Base-by-base conservation (phyloP, 129 eudicot species). In the Saussurea involucrata region DNA sequence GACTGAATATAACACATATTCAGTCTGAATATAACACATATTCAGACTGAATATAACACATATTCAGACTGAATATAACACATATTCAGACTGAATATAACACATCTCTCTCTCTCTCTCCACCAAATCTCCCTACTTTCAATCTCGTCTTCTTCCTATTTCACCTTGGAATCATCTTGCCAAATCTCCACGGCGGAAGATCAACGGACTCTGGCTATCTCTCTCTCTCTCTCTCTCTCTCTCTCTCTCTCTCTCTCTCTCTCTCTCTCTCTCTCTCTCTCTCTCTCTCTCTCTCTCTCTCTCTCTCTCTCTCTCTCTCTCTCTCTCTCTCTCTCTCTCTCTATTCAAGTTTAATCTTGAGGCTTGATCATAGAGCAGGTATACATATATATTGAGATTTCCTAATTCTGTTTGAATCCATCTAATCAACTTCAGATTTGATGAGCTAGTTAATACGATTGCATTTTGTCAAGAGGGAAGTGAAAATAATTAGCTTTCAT, bases 101-200 rank as follows among this genome's bases (percentile, higher is more conserved):
- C n/a, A n/a, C n/a, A n/a, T n/a, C n/a, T n/a, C 36, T n/a, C 78
- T 72, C 78, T 18, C 76, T 76, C 75, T 61, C 82, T 71, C 73
- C 78, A 71, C 77, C 76, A 66, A 73, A 71, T 58, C 68, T 46
- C 60, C 46, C 57, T 11, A 63, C n/a, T 49, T 32, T 24, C 64
- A 42, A 74, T 32, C 71, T 44, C 70, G 4, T 42, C 18, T n/a
- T 28, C 24, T 17, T 70, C 29, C 17, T 66, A 42, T 63, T n/a
- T 32, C 44, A 44, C 76, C 44, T 68, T 44, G 83, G 37, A 57
- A 70, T 34, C 74, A 34, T 76, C 68, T 66, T 32, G 18, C 57
- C 12, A 42, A 73, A 74, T 75, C 73, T 37, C 69, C 29, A 18
- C 36, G 21, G 27, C 60, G 64, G 42, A 24, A 37, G 66, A 31